Conservation (phyloP, 495 filamentous ascomycete species). For the Melanomma pulvis-pyrius region DNA sequence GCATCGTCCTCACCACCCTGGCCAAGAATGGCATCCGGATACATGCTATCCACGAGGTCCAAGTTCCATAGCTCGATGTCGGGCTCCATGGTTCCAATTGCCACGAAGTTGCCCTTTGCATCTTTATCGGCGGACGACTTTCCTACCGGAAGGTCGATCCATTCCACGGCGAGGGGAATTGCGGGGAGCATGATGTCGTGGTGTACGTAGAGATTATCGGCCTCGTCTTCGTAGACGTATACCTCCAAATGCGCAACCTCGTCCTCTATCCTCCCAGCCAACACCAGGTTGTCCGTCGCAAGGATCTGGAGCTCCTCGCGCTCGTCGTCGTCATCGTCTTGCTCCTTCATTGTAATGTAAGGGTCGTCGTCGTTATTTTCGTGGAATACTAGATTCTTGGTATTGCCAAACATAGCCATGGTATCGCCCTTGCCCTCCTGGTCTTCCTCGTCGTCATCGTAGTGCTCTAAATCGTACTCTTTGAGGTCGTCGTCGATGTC, state of each 20-base stretch:
- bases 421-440: conserved; percentile 59
- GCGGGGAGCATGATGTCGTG: conserved; percentile 99
- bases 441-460: conserved; percentile 74
- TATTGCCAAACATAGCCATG: conserved; percentile 92
- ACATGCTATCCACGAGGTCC: conserved; percentile 94
- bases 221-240: conserved; percentile 93
- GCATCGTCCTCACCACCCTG: conserved; percentile 63
- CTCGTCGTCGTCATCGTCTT: conserved; percentile 82
- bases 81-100: conserved; percentile 94
- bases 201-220: conserved; percentile 96
- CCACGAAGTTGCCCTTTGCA: conserved; percentile 77
- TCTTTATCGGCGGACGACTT: conserved; percentile 57
- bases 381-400: conserved; percentile 91
- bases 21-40: conserved; percentile 95
- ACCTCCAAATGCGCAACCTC: conserved; percentile 95
- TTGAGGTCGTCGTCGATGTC: conserved; percentile 85
- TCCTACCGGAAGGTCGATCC: conserved; percentile 85
- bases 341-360: conserved; percentile 84
- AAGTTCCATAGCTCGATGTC: conserved; percentile 99
- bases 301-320: conserved; percentile 93
- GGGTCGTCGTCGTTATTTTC: conserved; percentile 90
- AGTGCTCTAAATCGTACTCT: conserved; percentile 94
- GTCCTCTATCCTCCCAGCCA: conserved; percentile 93
- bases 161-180: conserved; percentile 93
- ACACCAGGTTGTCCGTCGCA: conserved; percentile 84